Base-by-base conservation (phyloP, 169 alveolate species). In the Theileria orientalis region DNA sequence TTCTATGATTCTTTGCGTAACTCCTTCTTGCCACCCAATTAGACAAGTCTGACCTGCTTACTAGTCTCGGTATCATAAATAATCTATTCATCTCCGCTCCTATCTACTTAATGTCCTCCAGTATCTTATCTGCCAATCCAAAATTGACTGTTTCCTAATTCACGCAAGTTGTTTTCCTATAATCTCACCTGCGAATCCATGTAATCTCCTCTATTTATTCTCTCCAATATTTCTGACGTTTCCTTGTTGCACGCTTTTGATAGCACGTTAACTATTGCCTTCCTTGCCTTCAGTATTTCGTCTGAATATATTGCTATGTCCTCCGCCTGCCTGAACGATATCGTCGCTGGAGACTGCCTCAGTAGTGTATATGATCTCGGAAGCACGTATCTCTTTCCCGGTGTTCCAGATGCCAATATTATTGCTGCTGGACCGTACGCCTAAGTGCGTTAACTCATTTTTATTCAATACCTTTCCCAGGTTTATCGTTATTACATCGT, bases 371-470 rank as follows among this genome's bases (percentile, higher is more conserved):
- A 83, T 8, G 92, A 76, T 3, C 83, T 76, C 27, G 87, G 87
- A 27, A 87, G 72, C n/a, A 84, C 87, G 61, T 74, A 87, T 0
- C 92, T 83, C 62, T 76, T 83, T 16, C 90, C 90, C 30, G 76
- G 80, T 56, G 84, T 77, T 25, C 92, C 92, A 30, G 89, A 74
- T 27, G 90, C 76, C 37, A 86, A 83, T 68, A 87, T 67, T 41
- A 83, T 47, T 30, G 91, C 85, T n/a, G 89, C 79, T 37, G 88
- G 74, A 0, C 92, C 92, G 62, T 83, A 87, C 5, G 92, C 90
- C 83, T 86, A 71, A n/a, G 57, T 64, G 44, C 60, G 41, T n/a
- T 75, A 70, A 23, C 37, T 44, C 63, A 64, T 68, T 59, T 16
- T 1, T 13, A 46, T 78, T 27, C 13, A 74, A n/a, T n/a, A n/a